Evolutionary conservation across 331 rosid genomes (phyloP).

Genomic region (Stylosanthes scabra): DNA sequence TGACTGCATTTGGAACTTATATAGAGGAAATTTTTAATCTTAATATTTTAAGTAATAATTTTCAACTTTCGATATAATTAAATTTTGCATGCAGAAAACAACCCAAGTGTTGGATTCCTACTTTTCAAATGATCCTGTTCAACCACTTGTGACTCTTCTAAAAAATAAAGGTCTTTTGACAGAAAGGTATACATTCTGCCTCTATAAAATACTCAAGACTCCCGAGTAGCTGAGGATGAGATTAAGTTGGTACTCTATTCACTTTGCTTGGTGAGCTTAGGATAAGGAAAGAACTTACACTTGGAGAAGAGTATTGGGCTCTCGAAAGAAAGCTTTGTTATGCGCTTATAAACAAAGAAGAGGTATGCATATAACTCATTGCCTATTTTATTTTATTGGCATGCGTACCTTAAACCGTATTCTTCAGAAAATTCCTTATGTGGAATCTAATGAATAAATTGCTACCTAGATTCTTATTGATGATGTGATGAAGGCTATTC

Average conservation of each 20-base stretch:
- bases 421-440: constrained; percentile 15
- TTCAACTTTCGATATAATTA: constrained; percentile 27
- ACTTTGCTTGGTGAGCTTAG: constrained; percentile 53
- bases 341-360: constrained; percentile 55
- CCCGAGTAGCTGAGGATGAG: constrained; percentile 12
- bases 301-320: constrained; percentile 89
- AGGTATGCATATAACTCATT: constrained; percentile 53
- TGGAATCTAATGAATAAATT: constrained; percentile 36
- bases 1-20: constrained; percentile 35
- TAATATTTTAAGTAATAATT: constrained; percentile 25
- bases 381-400: constrained; percentile 22
- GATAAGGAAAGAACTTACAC: constrained; percentile 67
- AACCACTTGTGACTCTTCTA: constrained; percentile 62
- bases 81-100: constrained; percentile 51
- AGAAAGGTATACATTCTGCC: constrained; percentile 54
- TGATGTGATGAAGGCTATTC: constrained; percentile 80
- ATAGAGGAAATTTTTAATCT: constrained; percentile 20
- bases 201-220: constrained; percentile 6
- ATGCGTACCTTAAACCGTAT: constrained; percentile 1
- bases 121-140: constrained; percentile 53
- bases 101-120: constrained; percentile 41
- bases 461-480: constrained; percentile 69
- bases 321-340: constrained; percentile 89
- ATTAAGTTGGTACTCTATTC: constrained; percentile 28
- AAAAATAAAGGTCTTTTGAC: constrained; percentile 61